phyloP scores from a whole-genome alignment of 2,329 filamentous ascomycete genomes.

The Cercospora brassicicola region DNA sequence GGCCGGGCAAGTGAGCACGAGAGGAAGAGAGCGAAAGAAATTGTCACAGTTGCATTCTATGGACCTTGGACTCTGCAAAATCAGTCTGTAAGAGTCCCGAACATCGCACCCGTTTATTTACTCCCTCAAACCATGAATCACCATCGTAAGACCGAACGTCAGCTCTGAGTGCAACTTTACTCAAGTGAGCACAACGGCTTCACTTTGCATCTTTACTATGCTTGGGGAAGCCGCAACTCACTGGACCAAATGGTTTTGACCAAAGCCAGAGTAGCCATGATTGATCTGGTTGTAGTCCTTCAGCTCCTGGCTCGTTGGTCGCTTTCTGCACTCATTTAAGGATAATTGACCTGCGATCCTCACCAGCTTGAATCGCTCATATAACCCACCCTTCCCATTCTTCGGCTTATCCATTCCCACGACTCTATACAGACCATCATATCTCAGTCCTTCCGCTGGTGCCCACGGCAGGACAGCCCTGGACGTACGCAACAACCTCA shows the following conservation, averaged over 20 bases:
- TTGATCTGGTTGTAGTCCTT: constrained; percentile 27
- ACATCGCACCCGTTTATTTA: neutral
- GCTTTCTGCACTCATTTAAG: constrained; percentile 13
- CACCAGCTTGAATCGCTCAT: constrained; percentile 34
- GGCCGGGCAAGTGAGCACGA: neutral
- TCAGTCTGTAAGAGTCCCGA: neutral
- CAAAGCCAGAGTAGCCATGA: constrained; percentile 15
- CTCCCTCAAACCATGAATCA: neutral
- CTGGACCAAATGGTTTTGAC: neutral
- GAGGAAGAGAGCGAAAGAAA: neutral
- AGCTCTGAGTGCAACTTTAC: no score
- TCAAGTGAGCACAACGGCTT: no score
- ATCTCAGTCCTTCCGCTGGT: constrained; percentile 27
- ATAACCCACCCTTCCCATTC: constrained; percentile 31
- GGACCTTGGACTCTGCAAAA: neutral
- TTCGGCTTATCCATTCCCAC: constrained; percentile 10
- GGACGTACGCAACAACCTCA: constrained; percentile 29
- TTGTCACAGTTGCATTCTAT: neutral
- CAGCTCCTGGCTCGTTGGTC: constrained; percentile 25
- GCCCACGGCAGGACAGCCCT: constrained; percentile 19
- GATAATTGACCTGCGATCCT: constrained; percentile 19
- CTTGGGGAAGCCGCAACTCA: neutral
- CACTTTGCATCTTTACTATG: no score
- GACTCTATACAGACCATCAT: constrained; percentile 34
- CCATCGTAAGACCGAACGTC: no score